phyloP scores from a whole-genome alignment of 176 grass and related monocot species.

The Triticum monococcum region DNA sequence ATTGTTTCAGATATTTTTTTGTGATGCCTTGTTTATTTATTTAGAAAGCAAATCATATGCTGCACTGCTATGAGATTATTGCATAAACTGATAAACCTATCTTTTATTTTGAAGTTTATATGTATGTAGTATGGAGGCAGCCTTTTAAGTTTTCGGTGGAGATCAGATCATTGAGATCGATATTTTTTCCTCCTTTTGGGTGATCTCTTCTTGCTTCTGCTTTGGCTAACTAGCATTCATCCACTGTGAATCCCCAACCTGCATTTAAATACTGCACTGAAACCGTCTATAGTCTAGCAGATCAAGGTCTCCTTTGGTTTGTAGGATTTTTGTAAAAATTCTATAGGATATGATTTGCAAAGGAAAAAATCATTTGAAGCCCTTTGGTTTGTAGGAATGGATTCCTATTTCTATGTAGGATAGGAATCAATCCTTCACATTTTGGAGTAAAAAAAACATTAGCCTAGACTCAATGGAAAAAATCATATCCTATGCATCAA shows the following conservation, averaged over 20 bases:
- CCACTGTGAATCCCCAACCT: background rate
- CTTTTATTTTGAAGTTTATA: background rate
- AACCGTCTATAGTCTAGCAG: background rate
- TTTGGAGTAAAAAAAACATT: too few species aligned
- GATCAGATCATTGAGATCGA: background rate
- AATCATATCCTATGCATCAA: too few species aligned
- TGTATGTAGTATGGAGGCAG: background rate
- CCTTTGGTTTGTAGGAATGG: too few species aligned
- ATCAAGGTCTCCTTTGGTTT: too few species aligned
- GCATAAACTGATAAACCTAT: background rate
- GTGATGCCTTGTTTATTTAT: background rate
- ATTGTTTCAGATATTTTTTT: background rate
- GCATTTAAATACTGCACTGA: background rate
- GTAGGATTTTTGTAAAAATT: too few species aligned
- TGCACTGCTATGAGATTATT: background rate
- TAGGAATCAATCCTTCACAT: too few species aligned
- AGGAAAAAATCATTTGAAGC: too few species aligned
- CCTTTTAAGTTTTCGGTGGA: background rate
- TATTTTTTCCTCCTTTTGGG: too few species aligned
- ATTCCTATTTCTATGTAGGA: too few species aligned
- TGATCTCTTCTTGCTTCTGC: background rate
- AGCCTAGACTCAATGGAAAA: too few species aligned
- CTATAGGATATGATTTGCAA: too few species aligned
- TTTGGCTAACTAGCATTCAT: background rate
- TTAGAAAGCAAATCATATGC: background rate